These are phyloP conservation scores for Microstegium vimineum DNA, from an alignment of 176 grass and related monocot species.

Conservation along the genomic window DNA sequence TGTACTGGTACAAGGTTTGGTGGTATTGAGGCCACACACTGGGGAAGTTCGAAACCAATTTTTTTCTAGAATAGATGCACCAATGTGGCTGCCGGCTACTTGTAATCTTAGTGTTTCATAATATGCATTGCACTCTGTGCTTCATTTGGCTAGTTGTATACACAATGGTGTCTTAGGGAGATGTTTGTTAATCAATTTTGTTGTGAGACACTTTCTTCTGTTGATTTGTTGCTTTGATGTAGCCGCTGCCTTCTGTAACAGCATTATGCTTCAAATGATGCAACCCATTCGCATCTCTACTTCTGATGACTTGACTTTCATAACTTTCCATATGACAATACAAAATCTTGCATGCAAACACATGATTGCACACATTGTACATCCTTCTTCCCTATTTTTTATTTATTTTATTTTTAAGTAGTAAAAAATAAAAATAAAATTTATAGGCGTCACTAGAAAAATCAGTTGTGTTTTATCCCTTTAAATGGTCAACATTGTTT, in stretches of 20 bases:
- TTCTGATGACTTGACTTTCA: not conserved
- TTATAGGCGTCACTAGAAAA: not conserved
- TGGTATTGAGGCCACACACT: not conserved
- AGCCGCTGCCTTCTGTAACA: not conserved
- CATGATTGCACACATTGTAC: not conserved
- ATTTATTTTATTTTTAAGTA: no score
- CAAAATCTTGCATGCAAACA: not conserved
- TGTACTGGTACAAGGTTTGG: not conserved
- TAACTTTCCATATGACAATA: not conserved
- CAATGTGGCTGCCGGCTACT: not conserved
- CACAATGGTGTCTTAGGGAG: not conserved
- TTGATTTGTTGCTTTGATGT: not conserved
- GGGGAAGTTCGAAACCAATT: no score
- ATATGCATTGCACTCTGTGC: not conserved
- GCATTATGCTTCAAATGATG: not conserved
- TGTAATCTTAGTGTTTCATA: not conserved
- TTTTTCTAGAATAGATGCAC: not conserved
- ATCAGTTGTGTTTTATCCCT: not conserved
- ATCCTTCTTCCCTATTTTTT: not conserved
- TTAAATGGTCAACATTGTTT: not conserved
- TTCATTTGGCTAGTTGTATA: not conserved
- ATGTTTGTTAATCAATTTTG: not conserved
- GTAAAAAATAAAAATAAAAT: no score
- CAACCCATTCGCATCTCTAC: not conserved
- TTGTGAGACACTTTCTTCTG: not conserved